Conservation (phyloP, 768 basidiomycete genomes). For the Royoungia palumana region DNA sequence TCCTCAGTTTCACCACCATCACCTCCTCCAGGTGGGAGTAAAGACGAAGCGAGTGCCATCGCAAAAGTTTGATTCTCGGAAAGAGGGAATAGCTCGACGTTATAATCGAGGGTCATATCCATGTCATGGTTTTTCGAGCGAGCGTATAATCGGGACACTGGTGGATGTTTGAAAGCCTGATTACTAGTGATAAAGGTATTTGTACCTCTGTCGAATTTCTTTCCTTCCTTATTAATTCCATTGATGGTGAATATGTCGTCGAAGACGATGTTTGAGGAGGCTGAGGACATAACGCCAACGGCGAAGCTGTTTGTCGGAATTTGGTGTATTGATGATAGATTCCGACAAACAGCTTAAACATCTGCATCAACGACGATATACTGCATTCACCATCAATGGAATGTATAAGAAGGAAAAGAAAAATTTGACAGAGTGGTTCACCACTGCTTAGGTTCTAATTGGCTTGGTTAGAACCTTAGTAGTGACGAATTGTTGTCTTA, state of each 20-base stretch:
- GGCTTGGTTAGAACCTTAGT: too few species aligned
- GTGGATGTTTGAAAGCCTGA: conserved; percentile 4
- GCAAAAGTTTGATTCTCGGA: conserved; percentile 68
- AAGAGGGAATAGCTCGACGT: conserved; percentile 85
- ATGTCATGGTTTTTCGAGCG: conserved; percentile 90
- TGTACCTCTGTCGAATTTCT: conserved; percentile 95
- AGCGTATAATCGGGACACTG: conserved; percentile 90
- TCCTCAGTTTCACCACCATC: conserved; percentile 59
- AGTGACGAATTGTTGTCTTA: too few species aligned
- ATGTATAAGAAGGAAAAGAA: too few species aligned
- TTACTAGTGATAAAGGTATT: neutral
- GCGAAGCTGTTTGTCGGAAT: too few species aligned
- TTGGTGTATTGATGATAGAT: too few species aligned
- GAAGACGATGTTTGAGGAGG: conserved; percentile 77
- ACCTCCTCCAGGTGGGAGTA: conserved; percentile 51
- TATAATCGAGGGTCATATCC: conserved; percentile 92
- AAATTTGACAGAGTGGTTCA: too few species aligned
- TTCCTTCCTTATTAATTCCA: conserved; percentile 86
- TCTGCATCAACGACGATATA: too few species aligned
- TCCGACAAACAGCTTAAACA: too few species aligned
- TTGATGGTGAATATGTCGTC: conserved; percentile 90
- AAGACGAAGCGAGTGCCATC: conserved; percentile 80
- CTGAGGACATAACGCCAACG: too few species aligned
- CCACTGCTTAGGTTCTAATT: too few species aligned
- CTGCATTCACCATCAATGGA: too few species aligned